Percentiles rank a stretch among this genome's conserved stretches.
Evolutionary conservation across 305 asterid species (phyloP).

Genomic region (Fraxinus latifolia): DNA sequence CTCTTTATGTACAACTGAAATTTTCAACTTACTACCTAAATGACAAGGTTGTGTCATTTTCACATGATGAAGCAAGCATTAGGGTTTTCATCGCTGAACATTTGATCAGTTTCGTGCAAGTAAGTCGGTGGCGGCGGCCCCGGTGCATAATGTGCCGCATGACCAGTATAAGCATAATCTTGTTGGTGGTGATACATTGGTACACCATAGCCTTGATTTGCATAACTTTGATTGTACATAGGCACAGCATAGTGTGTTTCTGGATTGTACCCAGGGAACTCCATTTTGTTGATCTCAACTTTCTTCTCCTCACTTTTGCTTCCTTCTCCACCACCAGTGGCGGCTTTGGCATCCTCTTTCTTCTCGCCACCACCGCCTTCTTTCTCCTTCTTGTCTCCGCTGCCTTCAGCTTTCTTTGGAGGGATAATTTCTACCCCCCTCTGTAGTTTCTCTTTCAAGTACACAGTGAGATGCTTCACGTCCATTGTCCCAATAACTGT

Average conservation of each 20-base stretch:
- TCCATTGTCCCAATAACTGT: conserved; percentile 68
- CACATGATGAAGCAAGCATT: conserved; percentile 80
- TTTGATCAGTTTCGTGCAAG: conserved; percentile 40
- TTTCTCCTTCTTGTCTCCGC: conserved; percentile 21
- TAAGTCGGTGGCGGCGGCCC: conserved; percentile 44
- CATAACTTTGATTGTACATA: conserved; percentile 49
- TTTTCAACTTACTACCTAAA: neutral
- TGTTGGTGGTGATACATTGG: conserved; percentile 26
- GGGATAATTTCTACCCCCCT: conserved; percentile 44
- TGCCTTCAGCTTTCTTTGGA: conserved; percentile 38
- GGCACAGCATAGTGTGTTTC: conserved; percentile 57
- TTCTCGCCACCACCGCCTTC: conserved; percentile 28
- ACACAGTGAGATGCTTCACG: conserved; percentile 38
- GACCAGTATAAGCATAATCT: conserved; percentile 35
- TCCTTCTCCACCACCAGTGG: conserved; percentile 32
- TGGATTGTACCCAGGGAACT: conserved; percentile 42
- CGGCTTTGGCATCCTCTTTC: conserved; percentile 25
- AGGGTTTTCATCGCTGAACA: conserved; percentile 60
- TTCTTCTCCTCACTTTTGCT: conserved; percentile 28
- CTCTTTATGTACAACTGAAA: conserved; percentile 27
- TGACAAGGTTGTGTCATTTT: neutral
- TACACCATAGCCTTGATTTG: conserved; percentile 55
- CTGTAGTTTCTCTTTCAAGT: conserved; percentile 51
- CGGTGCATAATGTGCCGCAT: conserved; percentile 33
- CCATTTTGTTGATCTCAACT: conserved; percentile 55